A percentile compares a stretch with the other conserved stretches of the same genome.
phyloP scores from a whole-genome alignment of 805 yeast genomes.

The Priceomyces melissophilus region DNA sequence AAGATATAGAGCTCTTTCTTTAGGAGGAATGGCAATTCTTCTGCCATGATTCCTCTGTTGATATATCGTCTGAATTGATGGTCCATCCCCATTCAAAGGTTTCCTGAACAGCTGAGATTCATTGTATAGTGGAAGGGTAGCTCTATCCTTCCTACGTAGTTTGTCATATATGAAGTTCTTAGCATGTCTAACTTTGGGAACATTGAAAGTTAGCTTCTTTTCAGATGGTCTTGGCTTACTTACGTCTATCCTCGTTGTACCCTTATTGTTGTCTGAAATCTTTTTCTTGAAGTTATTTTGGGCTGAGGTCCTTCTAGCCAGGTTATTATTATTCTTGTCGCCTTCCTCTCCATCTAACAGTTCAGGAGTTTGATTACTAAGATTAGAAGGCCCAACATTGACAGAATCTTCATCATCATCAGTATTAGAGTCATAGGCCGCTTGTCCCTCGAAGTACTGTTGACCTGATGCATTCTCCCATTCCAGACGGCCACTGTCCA shows the following conservation, averaged over 20 bases:
- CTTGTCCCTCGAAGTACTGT: background rate
- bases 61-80: slow-evolving; percentile 11
- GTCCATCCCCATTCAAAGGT: slow-evolving; percentile 6
- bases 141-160: slow-evolving; percentile 1
- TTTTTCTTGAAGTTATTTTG: background rate
- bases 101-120: slow-evolving; percentile 9
- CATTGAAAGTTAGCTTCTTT: slow-evolving; percentile 10
- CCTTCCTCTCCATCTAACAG: background rate
- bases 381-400: too few relatives aligned
- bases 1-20: slow-evolving; percentile 82
- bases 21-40: slow-evolving; percentile 35
- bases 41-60: slow-evolving; percentile 10
- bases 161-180: slow-evolving; percentile 6
- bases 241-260: background rate
- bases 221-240: slow-evolving; percentile 4
- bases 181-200: slow-evolving; percentile 8
- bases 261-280: background rate
- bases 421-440: background rate
- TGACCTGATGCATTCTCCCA: slow-evolving; percentile 3
- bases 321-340: background rate
- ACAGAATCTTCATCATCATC: background rate
- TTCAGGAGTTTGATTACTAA: too few relatives aligned
- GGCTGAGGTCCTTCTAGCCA: background rate
- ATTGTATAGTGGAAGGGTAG: slow-evolving; percentile 15
- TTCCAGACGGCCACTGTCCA: slow-evolving; percentile 1